A percentile compares a stretch with the other conserved stretches of the same genome.
phyloP scores from a whole-genome alignment of 441 rosid species.

The Biscutella auriculata region DNA sequence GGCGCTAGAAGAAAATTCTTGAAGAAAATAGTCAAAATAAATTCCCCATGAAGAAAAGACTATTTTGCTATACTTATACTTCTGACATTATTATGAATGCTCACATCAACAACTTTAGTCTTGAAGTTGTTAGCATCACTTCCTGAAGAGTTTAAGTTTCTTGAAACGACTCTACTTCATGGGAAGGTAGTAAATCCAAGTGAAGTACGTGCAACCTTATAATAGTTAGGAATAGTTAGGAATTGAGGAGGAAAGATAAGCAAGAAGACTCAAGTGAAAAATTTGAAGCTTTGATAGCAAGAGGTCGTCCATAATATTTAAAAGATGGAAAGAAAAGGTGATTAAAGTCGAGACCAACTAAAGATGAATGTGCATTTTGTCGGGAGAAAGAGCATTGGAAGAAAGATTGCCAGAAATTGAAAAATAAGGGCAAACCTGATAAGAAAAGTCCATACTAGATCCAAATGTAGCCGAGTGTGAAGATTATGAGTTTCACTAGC shows the following conservation, averaged over 20 bases:
- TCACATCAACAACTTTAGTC: neutral
- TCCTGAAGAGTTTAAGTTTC: no score
- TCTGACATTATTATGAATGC: neutral
- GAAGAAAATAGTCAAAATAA: neutral
- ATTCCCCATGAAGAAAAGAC: neutral
- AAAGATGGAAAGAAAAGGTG: neutral
- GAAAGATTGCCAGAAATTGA: neutral
- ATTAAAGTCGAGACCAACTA: neutral
- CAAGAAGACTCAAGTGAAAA: no score
- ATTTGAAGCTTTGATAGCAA: neutral
- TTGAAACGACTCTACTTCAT: neutral
- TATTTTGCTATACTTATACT: neutral
- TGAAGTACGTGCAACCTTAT: neutral
- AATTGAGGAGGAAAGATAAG: no score
- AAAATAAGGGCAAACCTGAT: no score
- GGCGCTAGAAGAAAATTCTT: neutral
- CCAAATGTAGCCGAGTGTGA: neutral
- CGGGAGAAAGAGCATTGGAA: neutral
- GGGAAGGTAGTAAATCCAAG: neutral
- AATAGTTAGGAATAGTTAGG: no score
- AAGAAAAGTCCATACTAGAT: no score
- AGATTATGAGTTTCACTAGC: no score
- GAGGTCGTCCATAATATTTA: neutral
- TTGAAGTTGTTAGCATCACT: no score
- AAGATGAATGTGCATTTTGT: no score